Evolutionary conservation across 2,329 filamentous ascomycete genomes (phyloP), one percentile per base, ranked within the genome.

Genomic region (Periconia sp.): DNA sequence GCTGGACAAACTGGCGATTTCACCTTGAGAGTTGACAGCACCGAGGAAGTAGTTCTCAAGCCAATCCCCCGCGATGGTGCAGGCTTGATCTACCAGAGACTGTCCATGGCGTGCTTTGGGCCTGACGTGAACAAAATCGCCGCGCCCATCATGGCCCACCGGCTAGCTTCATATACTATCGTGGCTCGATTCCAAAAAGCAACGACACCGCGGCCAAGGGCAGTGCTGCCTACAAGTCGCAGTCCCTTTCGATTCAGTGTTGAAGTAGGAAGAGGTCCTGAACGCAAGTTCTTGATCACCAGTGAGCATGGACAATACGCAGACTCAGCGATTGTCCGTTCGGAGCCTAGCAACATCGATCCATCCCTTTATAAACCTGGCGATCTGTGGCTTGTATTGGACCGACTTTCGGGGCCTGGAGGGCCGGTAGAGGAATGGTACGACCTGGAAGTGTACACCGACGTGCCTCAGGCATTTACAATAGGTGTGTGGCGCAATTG

Each of bases 371-470:
- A 79, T 53, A 74, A 46, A 17, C 74, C 74, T 10, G 82, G 82
- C 18, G 86, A 86, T 17, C 71, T 92, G 53, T 95, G 89, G 88
- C 78, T 97, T 49, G 87, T 96, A 6, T 77, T 97, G 41, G 92
- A 97, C 74, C 82, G 89, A 59, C 82, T 93, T 64, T 89, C 86
- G n/a, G 82, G 81, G 11, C 79, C 78, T 43, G 75, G 75, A 6
- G 79, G 71, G 41, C 65, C 70, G 50, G 67, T 62, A 49, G 76
- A 77, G 50, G 80, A 83, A 65, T 73, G 77, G 52, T 81, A 90
- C 51, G 68, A 74, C 8, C 71, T 82, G 6, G 78, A 81, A 60
- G 62, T 81, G 18, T 76, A 75, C 42, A 74, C 72, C 15, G 80
- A 82, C 57, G 72, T 74, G 51, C 72, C 72, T 8, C 69, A 79